Evolutionary conservation across 306 rosid genomes (phyloP), one percentile per base, ranked within the genome.

Genomic region (Citrullus mucosospermus): DNA sequence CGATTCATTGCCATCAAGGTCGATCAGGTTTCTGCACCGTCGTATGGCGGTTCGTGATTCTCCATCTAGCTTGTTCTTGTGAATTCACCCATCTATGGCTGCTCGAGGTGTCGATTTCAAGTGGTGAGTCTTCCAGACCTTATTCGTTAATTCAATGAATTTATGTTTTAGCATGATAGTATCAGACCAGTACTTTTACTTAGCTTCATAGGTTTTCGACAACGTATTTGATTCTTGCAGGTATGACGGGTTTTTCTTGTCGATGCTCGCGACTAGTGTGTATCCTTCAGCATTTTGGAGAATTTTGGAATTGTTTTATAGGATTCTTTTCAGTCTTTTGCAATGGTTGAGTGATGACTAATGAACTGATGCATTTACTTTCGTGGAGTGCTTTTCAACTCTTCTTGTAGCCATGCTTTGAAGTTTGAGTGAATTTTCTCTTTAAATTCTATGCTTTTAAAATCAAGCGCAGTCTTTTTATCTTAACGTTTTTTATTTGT

Each of bases 191-290:
- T 43, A 6, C 11, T 53, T 53, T 17, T 28, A 25, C 22, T 25
- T 20, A 28, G 32, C 41, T 48, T 50, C 12, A 69, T 69, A 72
- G 58, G 12, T 50, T 48, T 50, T 46, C 14, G 5, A 15, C 50
- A 2, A 22, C 15, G 61, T 74, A 53, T 53, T 74, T 54, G 28
- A 66, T 78, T 68, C 65, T 78, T 82, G 59, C 88, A 94, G 98
- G 98, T 96, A 90, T 51, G 99, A 96, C 81, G 99, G 97, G 6
- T 96, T 92, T 81, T 96, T 96, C 92, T 82, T 96, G 91, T 91
- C 97, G 77, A 96, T 96, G 98, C 96, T 96, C 81, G 99, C 99
- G 76, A 92, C 98, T 25, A 96, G 99, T 44, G 91, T 92, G 98
- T 94, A 94, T 94, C 98, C 97, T 90, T 89, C 22, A 53, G 30